A percentile compares a stretch with the other conserved stretches of the same genome.
These are phyloP conservation scores for Neurospora tetrasperma DNA, from an alignment of 495 filamentous ascomycete genomes.

Conservation along the genomic window DNA sequence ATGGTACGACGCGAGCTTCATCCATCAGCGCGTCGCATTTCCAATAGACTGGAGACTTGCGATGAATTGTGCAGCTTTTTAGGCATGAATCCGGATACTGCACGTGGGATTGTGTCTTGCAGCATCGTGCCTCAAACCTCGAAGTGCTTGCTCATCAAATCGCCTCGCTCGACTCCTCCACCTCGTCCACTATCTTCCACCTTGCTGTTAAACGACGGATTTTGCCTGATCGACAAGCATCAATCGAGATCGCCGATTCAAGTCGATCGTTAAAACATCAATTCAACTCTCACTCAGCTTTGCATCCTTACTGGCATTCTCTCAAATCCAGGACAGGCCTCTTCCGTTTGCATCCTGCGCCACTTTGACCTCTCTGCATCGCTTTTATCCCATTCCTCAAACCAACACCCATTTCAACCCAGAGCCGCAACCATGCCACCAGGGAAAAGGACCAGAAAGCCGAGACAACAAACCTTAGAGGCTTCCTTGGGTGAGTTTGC, in stretches of 20 bases:
- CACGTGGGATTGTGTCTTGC: not conserved
- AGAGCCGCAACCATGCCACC: not conserved
- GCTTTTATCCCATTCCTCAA: not conserved
- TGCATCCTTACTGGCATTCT: not conserved
- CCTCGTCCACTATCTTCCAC: not conserved
- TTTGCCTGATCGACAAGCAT: not conserved
- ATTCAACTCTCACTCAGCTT: not conserved
- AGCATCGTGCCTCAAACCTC: not conserved
- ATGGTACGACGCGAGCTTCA: not conserved
- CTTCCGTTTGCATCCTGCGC: not conserved
- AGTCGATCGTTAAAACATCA: not conserved
- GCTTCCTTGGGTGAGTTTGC: slow-evolving; percentile 8
- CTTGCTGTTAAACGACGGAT: not conserved
- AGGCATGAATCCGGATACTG: not conserved
- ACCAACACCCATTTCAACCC: not conserved
- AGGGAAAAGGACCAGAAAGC: not conserved
- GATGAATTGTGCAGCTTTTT: not conserved
- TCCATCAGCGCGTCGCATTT: not conserved
- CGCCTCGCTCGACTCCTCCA: not conserved
- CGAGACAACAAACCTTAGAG: slow-evolving; percentile 19
- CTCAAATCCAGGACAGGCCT: not conserved
- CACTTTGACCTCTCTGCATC: not conserved
- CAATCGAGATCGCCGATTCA: not conserved
- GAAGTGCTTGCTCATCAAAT: not conserved
- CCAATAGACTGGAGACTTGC: not conserved